Percentiles rank a stretch among this genome's conserved stretches.
Evolutionary conservation across 352 stramenopile species (phyloP).

Genomic region (Phytophthora litchii): DNA sequence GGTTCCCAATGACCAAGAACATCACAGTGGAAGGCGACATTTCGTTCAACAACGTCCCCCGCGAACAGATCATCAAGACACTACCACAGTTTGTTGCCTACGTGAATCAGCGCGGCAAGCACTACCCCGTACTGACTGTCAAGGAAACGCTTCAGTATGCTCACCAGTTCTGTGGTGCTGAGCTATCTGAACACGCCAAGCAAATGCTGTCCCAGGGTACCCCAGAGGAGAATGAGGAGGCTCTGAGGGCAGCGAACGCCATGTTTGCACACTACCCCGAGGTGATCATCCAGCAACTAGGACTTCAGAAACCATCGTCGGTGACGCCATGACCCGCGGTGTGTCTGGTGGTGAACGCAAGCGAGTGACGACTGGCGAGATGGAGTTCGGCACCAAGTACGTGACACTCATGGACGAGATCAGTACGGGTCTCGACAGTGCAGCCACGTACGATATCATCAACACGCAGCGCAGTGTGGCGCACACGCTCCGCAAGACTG

Average conservation of each 20-base stretch:
- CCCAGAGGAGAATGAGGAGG: slow-evolving; percentile 15
- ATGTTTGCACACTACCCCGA: slow-evolving; percentile 21
- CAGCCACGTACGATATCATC: slow-evolving; percentile 51
- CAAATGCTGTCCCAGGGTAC: slow-evolving; percentile 9
- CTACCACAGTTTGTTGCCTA: slow-evolving; percentile 49
- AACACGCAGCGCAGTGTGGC: slow-evolving; percentile 32
- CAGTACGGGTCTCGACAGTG: slow-evolving; percentile 89
- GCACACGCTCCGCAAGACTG: slow-evolving; percentile 30
- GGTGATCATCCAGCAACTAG: slow-evolving; percentile 25
- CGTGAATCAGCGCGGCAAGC: slow-evolving; percentile 42
- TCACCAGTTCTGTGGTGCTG: slow-evolving; percentile 48
- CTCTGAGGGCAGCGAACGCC: slow-evolving; percentile 5
- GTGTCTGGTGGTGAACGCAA: slow-evolving; percentile 64
- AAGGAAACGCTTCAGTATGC: slow-evolving; percentile 44
- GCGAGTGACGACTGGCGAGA: slow-evolving; percentile 50
- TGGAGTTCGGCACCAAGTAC: slow-evolving; percentile 75
- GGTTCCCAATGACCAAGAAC: slow-evolving; percentile 43
- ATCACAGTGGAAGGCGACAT: slow-evolving; percentile 42
- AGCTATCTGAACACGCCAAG: slow-evolving; percentile 24
- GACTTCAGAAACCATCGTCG: slow-evolving; percentile 63
- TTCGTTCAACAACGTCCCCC: slow-evolving; percentile 44
- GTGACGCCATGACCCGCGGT: slow-evolving; percentile 54
- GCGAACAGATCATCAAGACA: slow-evolving; percentile 30
- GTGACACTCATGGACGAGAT: slow-evolving; percentile 91
- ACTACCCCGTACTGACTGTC: slow-evolving; percentile 36